Base-by-base conservation (phyloP, 306 rosid genomes). In the Lotus japonicus region DNA sequence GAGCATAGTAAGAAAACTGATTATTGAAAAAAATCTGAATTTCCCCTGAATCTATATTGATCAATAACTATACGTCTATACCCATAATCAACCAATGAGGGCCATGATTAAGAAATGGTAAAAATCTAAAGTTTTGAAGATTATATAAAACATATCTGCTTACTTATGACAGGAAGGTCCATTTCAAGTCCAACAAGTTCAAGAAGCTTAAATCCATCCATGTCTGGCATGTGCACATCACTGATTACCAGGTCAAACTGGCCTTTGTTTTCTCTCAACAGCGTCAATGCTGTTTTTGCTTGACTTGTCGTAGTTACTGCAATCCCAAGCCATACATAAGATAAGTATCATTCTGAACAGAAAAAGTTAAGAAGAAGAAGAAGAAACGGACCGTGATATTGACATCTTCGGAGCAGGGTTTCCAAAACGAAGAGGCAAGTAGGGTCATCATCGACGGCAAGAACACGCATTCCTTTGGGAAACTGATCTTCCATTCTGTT, bases 121-220 rank as follows among this genome's bases (percentile, higher is more conserved):
- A 68, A 42, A n/a, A 48, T 10, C 14, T 1, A 38, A 50, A 12
- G 13, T 8, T 17, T 4, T 7, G 33, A 72, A 74, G 67, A 75
- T 66, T 26, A 41, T 18, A 15, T 21, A 5, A 7, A 38, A 38
- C 63, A 69, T 35, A 72, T 14, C 11, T 21, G 18, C 89, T 85
- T 77, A 95, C 99, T 95, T 78, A 95, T 90, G 71, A 95, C 99
- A 54, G 99, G 99, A 68, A 95, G 96, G 84, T 91, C 99, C 99
- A 95, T 95, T 77, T 95, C 99, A 60, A 95, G 95, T 53, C 99
- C 97, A 18, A 95, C 92, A 43, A 87, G 95, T 83, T 95, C 99
- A 63, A 95, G 96, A 61, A 95, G 81, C 89, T 91, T 95, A 75
- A 95, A 95, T 73, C 99, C 99, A 82, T 95, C 99, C 99, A 95